These are phyloP conservation scores for Termitomyces sp. DNA, from an alignment of 1,284 basidiomycete genomes.

Conservation along the genomic window DNA sequence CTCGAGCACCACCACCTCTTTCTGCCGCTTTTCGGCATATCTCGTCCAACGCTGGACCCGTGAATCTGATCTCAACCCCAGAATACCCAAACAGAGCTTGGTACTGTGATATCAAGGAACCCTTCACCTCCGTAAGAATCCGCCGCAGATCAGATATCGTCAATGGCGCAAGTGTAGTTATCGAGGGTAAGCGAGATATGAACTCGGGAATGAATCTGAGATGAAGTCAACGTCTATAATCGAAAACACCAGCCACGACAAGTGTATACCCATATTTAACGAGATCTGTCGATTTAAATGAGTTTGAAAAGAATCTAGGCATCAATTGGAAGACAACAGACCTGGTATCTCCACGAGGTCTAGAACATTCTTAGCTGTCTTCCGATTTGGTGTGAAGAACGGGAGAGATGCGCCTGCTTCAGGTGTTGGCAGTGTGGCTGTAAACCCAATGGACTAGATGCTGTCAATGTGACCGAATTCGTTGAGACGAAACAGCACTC, in stretches of 20 bases:
- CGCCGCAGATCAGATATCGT: slow-evolving; percentile 73
- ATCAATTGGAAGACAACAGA: slow-evolving; percentile 21
- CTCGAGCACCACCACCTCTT: slow-evolving; percentile 85
- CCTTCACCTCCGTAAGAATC: slow-evolving; percentile 88
- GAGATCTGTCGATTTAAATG: slow-evolving; percentile 50
- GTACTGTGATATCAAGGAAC: slow-evolving; percentile 89
- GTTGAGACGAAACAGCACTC: slow-evolving; percentile 25
- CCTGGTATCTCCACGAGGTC: slow-evolving; percentile 68
- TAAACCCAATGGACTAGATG: slow-evolving; percentile 81
- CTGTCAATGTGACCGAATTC: slow-evolving; percentile 1
- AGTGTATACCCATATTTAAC: slow-evolving; percentile 71
- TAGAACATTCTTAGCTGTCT: slow-evolving; percentile 45
- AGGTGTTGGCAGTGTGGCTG: slow-evolving; percentile 55
- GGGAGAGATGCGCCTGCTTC: slow-evolving; percentile 41
- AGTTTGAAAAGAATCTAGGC: slow-evolving; percentile 5
- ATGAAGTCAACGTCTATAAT: background rate
- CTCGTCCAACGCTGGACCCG: slow-evolving; percentile 67
- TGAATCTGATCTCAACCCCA: slow-evolving; percentile 77
- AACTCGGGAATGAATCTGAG: slow-evolving; percentile 85
- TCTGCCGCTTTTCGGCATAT: slow-evolving; percentile 76
- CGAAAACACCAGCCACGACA: background rate
- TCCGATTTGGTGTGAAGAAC: slow-evolving; percentile 72
- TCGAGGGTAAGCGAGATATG: slow-evolving; percentile 82
- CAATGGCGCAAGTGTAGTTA: slow-evolving; percentile 79
- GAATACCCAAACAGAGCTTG: slow-evolving; percentile 76